Evolutionary conservation across 495 filamentous ascomycete genomes (phyloP), one percentile per base, ranked within the genome.

Genomic region (Daldinia caldariorum): DNA sequence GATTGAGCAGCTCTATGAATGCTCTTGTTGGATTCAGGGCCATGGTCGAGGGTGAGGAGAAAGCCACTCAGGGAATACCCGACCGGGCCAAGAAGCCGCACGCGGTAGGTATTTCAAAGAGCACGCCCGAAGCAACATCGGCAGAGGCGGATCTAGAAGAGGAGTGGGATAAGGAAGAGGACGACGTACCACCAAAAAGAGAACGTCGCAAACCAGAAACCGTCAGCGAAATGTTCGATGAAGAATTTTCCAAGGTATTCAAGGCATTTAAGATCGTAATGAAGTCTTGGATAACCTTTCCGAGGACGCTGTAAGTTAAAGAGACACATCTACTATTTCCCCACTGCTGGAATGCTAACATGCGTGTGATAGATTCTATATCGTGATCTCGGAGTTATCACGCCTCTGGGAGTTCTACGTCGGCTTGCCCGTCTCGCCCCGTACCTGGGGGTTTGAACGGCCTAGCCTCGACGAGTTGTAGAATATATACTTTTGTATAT

Each of bases 361-460:
- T 12, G 20, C 34, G 47, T 6, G n/a, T 50, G 59, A 6, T 59
- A 94, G 91, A 10, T 87, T 81, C 66, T 76, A 86, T 31, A 90
- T 97, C 55, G 29, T 83, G 9, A 66, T 86, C 3, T 72, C 84
- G 0, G 93, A 97, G 76, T 47, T 85, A 4, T 76, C 75, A 50
- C 85, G 94, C 43, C 67, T 91, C 16, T 94, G 89, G 87, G 84
- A 90, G 54, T 92, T 82, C 74, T 97, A 89, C 81, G 79, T 97
- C n/a, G 94, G 94, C 31, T 76, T 92, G 60, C 90, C 92, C 7
- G 87, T 94, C 16, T 80, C 80, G 50, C 89, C 90, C 5, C 83
- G 92, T 67, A 81, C 78, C 10, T 97, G 92, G 92, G 80, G 82
- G 58, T 77, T 94, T 35, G 75, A 83, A 67, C 68, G 81, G 35